Conservation (phyloP, 768 basidiomycete genomes). For the Podaxis rugospora region DNA sequence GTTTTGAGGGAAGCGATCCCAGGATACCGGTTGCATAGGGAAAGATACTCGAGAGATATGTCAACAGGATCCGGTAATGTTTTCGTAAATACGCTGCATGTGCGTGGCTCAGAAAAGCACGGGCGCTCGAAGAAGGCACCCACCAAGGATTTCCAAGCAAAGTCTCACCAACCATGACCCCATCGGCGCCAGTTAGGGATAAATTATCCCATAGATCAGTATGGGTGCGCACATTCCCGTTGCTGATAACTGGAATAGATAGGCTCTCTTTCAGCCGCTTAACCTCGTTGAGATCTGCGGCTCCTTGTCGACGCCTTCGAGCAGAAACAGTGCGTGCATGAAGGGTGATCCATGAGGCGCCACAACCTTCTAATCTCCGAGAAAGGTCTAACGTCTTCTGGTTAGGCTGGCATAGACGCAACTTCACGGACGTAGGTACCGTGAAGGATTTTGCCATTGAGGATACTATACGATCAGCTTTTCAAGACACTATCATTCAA, state of each 20-base stretch:
- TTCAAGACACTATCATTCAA: neutral
- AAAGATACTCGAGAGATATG: conserved; percentile 68
- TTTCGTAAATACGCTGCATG: conserved; percentile 51
- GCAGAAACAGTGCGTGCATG: conserved; percentile 74
- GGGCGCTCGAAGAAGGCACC: neutral
- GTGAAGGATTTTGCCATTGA: conserved; percentile 58
- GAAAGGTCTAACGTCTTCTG: conserved; percentile 53
- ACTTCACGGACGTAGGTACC: conserved; percentile 63
- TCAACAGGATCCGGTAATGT: conserved; percentile 55
- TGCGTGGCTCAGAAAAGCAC: neutral
- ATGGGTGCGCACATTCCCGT: conserved; percentile 70
- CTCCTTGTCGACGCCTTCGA: conserved; percentile 63
- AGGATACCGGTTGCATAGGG: conserved; percentile 49
- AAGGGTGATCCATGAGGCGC: conserved; percentile 66
- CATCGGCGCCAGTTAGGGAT: conserved; percentile 57
- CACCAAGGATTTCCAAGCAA: conserved; percentile 75
- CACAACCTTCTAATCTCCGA: conserved; percentile 54
- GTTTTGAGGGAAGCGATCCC: conserved; percentile 44
- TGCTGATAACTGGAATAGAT: conserved; percentile 62
- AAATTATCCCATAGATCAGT: conserved; percentile 53
- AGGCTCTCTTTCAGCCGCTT: conserved; percentile 48
- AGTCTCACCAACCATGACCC: conserved; percentile 80
- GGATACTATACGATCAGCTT: conserved; percentile 41
- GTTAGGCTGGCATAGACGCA: conserved; percentile 53
- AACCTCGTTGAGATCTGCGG: conserved; percentile 63